Evolutionary conservation across 805 yeast genomes (phyloP), one percentile per base, ranked within the genome.

Genomic region (Candida khao-thaluensis): DNA sequence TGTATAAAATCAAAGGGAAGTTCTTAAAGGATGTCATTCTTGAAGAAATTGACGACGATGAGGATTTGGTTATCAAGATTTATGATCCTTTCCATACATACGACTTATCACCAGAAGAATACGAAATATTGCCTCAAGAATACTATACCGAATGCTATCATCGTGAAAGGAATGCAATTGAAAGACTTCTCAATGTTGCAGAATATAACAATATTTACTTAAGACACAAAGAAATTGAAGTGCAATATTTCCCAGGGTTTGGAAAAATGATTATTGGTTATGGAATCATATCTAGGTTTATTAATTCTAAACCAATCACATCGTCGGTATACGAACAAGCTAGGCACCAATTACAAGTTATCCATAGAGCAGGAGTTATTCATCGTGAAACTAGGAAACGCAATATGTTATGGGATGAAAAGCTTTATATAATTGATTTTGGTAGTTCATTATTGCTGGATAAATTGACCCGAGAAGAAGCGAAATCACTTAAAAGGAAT

Each of bases 401-500:
- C 7, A 35, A 35, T 18, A 8, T 35, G 11, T 20, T 35, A 12
- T 28, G 27, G 7, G 23, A 14, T 4, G 24, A 21, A 7, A 35
- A 28, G 17, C 14, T 28, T 11, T 35, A 35, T 35, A 6, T 35
- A 5, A 20, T n/a, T 25, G 39, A 35, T 15, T 35, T 35, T 31
- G 25, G 39, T 14, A 23, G 28, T 16, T 25, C 28, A 10, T 11
- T 10, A n/a, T 35, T 14, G 14, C 5, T n/a, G 29, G 17, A 14
- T 7, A 5, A 20, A 20, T 6, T 20, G 8, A 20, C 8, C 8
- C 8, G 8, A 7, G 22, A 6, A 8, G 22, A n/a, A n/a, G n/a
- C n/a, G n/a, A n/a, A n/a, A n/a, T n/a, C n/a, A n/a, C n/a, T n/a
- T n/a, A n/a, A 7, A 7, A 8, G 8, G 6, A 20, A 20, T 20